Conservation (phyloP, 1,284 basidiomycete species). For the Gomphus bonarii region DNA sequence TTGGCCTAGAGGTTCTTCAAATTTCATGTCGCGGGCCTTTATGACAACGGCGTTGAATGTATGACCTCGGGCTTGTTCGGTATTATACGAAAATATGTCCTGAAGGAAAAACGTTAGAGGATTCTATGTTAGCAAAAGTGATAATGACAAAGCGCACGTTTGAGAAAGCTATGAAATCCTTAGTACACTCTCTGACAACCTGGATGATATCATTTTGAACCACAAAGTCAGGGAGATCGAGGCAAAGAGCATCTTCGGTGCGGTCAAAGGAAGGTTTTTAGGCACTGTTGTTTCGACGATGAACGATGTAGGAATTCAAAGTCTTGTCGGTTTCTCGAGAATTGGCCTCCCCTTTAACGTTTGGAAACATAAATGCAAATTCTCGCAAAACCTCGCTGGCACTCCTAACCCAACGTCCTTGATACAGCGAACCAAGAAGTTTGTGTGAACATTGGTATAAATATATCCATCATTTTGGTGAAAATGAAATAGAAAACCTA, state of each 20-base stretch:
- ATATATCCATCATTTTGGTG: background rate
- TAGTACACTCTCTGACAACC: conserved; percentile 28
- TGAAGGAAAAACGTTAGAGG: conserved; percentile 12
- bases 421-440: conserved; percentile 1
- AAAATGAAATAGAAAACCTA: background rate
- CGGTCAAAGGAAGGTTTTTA: conserved; percentile 37
- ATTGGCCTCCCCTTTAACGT: conserved; percentile 26
- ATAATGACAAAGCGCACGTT: conserved; percentile 27
- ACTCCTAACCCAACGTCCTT: background rate
- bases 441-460: background rate
- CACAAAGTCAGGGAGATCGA: conserved; percentile 28
- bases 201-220: conserved; percentile 22
- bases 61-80: too few relatives aligned
- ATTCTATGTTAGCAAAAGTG: background rate
- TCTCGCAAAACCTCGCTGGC: conserved; percentile 24
- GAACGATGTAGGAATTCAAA: conserved; percentile 36
- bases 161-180: conserved; percentile 37
- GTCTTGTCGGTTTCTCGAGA: conserved; percentile 20
- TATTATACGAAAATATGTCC: too few relatives aligned
- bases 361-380: conserved; percentile 27
- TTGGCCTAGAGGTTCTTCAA: too few relatives aligned
- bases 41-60: too few relatives aligned
- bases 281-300: conserved; percentile 38
- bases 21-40: too few relatives aligned
- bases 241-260: conserved; percentile 42